Evolutionary conservation across 1,139 yeast genomes (phyloP).

Genomic region (Starmera stellimalicola): DNA sequence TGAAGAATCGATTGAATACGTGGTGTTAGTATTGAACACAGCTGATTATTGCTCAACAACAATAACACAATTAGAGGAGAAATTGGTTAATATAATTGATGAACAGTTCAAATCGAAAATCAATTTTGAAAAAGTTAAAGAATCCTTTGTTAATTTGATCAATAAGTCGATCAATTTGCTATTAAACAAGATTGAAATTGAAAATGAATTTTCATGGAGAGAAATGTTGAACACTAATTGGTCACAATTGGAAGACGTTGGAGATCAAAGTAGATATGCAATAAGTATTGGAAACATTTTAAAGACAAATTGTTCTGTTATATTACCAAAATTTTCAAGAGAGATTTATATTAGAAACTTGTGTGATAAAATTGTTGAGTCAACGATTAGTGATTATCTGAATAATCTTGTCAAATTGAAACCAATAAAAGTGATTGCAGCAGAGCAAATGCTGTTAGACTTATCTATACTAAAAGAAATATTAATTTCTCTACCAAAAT

Average conservation of each 20-base stretch:
- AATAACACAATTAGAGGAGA: constrained; percentile 65
- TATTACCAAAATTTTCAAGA: constrained; percentile 55
- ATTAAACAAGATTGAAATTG: constrained; percentile 49
- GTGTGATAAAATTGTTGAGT: constrained; percentile 69
- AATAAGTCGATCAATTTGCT: constrained; percentile 49
- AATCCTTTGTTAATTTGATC: constrained; percentile 48
- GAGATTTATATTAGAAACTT: constrained; percentile 65
- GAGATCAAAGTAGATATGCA: constrained; percentile 65
- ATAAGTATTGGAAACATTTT: constrained; percentile 44
- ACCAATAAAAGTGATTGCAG: constrained; percentile 60
- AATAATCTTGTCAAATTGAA: constrained; percentile 43
- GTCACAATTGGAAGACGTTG: constrained; percentile 52
- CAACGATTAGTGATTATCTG: constrained; percentile 47
- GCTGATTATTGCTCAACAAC: constrained; percentile 85
- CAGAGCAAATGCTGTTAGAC: constrained; percentile 78
- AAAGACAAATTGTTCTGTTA: constrained; percentile 34
- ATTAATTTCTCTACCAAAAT: constrained; percentile 42
- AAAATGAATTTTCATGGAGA: constrained; percentile 69
- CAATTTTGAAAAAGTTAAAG: constrained; percentile 47
- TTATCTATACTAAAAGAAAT: constrained; percentile 50
- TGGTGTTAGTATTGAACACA: constrained; percentile 73
- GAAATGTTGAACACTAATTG: constrained; percentile 79
- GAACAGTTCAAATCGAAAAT: constrained; percentile 27
- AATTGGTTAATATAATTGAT: constrained; percentile 41
- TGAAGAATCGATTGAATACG: constrained; percentile 52